Evolutionary conservation across 2,329 filamentous ascomycete genomes (phyloP).

Genomic region (Cladophialophora bantiana): DNA sequence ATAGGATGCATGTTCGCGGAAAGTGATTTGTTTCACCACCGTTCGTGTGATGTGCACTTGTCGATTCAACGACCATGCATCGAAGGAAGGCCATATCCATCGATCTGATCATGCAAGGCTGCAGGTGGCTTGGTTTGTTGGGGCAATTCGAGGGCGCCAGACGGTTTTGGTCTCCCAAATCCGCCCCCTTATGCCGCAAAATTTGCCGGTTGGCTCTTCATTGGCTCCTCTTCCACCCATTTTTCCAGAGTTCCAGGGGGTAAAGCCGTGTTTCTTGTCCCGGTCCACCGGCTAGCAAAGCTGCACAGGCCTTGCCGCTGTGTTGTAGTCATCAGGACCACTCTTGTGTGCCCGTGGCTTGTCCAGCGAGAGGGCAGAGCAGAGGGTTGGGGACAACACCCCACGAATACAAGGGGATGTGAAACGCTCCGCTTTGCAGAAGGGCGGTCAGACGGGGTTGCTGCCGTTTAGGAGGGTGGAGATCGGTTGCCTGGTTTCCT

Average conservation of each 20-base stretch:
- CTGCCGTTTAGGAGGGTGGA: not conserved
- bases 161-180: not conserved
- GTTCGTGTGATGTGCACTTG: not conserved
- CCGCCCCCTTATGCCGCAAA: not conserved
- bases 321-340: not conserved
- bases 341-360: not conserved
- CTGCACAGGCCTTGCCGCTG: not conserved
- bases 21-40: not conserved
- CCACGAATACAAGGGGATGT: not conserved
- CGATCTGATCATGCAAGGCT: not conserved
- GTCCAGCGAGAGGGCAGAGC: not conserved
- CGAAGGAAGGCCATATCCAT: not conserved
- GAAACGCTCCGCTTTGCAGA: not conserved
- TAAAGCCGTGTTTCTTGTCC: not conserved
- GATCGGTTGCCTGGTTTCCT: not conserved
- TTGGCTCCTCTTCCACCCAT: not conserved
- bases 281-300: not conserved
- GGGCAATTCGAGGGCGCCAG: not conserved
- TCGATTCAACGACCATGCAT: not conserved
- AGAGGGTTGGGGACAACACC: not conserved
- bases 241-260: not conserved
- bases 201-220: not conserved
- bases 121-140: not conserved
- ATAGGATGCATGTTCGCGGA: not conserved
- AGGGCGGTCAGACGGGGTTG: not conserved